phyloP scores from a whole-genome alignment of 768 basidiomycete genomes.

The Rhodotorula paludigena region DNA sequence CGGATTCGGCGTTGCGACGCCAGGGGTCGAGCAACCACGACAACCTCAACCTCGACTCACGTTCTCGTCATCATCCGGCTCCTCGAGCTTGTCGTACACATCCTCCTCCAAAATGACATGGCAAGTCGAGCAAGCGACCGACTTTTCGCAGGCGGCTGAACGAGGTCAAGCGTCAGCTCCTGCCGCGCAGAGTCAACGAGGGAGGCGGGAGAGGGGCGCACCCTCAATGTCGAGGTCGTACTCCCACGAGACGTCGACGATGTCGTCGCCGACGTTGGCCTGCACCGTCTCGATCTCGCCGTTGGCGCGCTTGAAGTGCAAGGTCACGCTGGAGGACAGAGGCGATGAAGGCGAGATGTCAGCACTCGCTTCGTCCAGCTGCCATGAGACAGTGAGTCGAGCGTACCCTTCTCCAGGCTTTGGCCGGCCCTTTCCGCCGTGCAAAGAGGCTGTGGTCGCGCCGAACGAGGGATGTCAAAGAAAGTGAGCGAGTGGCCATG shows the following conservation, averaged over 20 bases:
- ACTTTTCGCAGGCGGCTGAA: slow-evolving; percentile 91
- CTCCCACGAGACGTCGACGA: slow-evolving; percentile 85
- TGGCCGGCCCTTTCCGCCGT: slow-evolving; percentile 61
- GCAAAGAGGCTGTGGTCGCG: slow-evolving; percentile 41
- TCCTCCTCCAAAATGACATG: slow-evolving; percentile 81
- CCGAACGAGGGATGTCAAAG: background rate
- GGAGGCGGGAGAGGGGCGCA: slow-evolving; percentile 46
- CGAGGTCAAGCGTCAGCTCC: background rate
- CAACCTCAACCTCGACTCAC: background rate
- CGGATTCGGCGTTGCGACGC: no score
- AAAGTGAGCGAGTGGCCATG: background rate
- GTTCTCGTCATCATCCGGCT: slow-evolving; percentile 96
- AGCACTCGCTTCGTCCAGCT: background rate
- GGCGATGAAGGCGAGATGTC: background rate
- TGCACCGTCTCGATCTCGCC: slow-evolving; percentile 79
- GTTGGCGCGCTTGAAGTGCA: slow-evolving; percentile 84
- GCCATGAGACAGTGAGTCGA: background rate
- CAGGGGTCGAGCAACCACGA: no score
- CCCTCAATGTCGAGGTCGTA: slow-evolving; percentile 95
- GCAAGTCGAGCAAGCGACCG: slow-evolving; percentile 94
- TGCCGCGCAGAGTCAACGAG: background rate
- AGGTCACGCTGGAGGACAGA: slow-evolving; percentile 61
- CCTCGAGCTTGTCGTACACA: slow-evolving; percentile 77
- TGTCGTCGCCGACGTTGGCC: slow-evolving; percentile 87
- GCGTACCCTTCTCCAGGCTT: slow-evolving; percentile 63